phyloP scores from a whole-genome alignment of 2,329 filamentous ascomycete genomes.

The Xylariaceae sp. region DNA sequence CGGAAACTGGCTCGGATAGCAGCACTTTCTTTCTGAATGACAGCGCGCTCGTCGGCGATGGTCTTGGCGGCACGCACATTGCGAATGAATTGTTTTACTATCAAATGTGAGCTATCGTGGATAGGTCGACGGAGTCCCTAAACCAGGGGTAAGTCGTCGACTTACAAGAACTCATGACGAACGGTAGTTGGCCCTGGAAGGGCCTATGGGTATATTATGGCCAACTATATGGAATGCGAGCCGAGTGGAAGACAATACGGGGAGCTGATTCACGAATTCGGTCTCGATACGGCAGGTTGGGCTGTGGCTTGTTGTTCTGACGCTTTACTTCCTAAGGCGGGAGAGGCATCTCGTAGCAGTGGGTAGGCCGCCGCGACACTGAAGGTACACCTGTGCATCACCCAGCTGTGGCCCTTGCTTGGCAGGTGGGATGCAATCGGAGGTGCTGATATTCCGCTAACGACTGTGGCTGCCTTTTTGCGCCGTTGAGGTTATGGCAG shows the following conservation, averaged over 20 bases:
- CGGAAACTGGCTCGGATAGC: slow-evolving; percentile 96
- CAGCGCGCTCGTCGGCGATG: slow-evolving; percentile 95
- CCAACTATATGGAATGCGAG: slow-evolving; percentile 12
- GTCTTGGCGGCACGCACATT: slow-evolving; percentile 98
- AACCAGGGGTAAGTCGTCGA: slow-evolving; percentile 1
- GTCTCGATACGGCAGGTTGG: slow-evolving; percentile 1
- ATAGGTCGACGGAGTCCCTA: not conserved
- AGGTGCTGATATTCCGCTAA: too few species aligned
- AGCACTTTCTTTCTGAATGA: slow-evolving; percentile 98
- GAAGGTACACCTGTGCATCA: too few species aligned
- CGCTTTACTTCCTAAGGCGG: too few species aligned
- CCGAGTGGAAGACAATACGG: too few species aligned
- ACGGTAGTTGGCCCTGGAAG: slow-evolving; percentile 20
- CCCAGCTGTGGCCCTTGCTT: too few species aligned
- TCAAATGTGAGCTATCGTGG: not conserved
- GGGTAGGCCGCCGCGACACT: too few species aligned
- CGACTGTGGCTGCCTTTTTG: too few species aligned
- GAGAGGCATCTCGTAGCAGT: too few species aligned
- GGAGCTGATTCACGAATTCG: too few species aligned
- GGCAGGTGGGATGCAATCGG: too few species aligned
- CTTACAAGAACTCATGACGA: slow-evolving; percentile 31
- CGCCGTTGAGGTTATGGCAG: too few species aligned
- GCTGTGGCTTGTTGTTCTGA: too few species aligned
- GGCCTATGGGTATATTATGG: slow-evolving; percentile 24
- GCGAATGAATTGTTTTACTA: slow-evolving; percentile 99